phyloP scores from a whole-genome alignment of 257 asterid genomes.

The Gynochthodes officinalis region DNA sequence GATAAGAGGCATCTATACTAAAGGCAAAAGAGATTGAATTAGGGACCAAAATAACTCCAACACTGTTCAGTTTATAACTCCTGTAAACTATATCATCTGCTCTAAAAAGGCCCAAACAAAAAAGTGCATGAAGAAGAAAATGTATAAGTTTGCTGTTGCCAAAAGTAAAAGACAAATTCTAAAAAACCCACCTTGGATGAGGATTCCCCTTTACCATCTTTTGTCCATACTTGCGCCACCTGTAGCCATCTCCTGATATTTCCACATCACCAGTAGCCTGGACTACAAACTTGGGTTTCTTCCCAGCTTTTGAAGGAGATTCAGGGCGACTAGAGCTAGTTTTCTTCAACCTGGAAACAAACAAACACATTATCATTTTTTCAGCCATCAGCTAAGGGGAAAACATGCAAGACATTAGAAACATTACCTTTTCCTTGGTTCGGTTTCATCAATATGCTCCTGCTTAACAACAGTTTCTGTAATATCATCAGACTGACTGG shows the following conservation, averaged over 20 bases:
- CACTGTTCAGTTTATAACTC: neutral
- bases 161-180: no score
- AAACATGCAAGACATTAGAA: conserved; percentile 12
- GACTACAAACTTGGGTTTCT: conserved; percentile 79
- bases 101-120: neutral
- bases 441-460: conserved; percentile 51
- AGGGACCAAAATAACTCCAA: neutral
- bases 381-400: conserved; percentile 3
- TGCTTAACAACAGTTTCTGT: conserved; percentile 42
- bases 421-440: conserved; percentile 51
- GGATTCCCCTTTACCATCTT: conserved; percentile 98
- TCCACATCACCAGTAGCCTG: conserved; percentile 88
- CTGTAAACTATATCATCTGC: neutral
- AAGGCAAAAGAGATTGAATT: neutral
- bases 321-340: conserved; percentile 40
- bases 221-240: conserved; percentile 99
- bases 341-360: conserved; percentile 57
- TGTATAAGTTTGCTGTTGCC: conserved; percentile 12
- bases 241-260: conserved; percentile 88
- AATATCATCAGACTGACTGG: conserved; percentile 61
- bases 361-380: neutral
- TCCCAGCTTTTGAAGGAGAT: conserved; percentile 52
- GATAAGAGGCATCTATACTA: neutral
- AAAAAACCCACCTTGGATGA: conserved; percentile 68
- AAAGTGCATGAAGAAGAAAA: neutral